These are phyloP conservation scores for Goniomonas avonlea DNA, from an alignment of 78 protist genomes.

Conservation along the genomic window DNA sequence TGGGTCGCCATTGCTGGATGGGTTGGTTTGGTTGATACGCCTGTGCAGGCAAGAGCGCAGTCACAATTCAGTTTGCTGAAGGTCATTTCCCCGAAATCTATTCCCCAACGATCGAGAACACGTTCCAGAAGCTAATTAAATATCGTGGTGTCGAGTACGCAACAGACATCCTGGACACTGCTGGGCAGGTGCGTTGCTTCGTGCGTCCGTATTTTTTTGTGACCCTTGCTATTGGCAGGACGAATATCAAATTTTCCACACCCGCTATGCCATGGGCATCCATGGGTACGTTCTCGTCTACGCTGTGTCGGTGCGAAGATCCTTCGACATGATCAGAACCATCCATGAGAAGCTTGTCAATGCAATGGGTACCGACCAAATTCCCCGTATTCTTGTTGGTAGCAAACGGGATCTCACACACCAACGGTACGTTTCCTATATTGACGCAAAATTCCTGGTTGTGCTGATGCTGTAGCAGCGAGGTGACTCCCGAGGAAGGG, in stretches of 20 bases:
- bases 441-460: neutral
- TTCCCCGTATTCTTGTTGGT: slow-evolving; percentile 15
- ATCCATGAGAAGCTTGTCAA: slow-evolving; percentile 7
- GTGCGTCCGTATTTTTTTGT: neutral
- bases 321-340: slow-evolving; percentile 24
- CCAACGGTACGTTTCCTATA: neutral
- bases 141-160: slow-evolving; percentile 1
- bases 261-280: slow-evolving; percentile 21
- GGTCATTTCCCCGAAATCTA: neutral
- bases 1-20: too few species aligned
- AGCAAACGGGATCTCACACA: slow-evolving; percentile 19
- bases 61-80: slow-evolving; percentile 21
- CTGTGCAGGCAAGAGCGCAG: slow-evolving; percentile 19
- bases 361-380: slow-evolving; percentile 5
- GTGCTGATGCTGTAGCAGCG: neutral
- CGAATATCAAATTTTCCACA: slow-evolving; percentile 20
- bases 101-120: slow-evolving; percentile 23
- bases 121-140: slow-evolving; percentile 13
- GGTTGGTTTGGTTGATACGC: too few species aligned
- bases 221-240: neutral
- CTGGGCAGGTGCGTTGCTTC: neutral
- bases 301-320: neutral
- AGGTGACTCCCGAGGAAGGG: neutral
- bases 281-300: slow-evolving; percentile 26
- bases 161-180: slow-evolving; percentile 20